These are phyloP conservation scores for Solioccasus polychromus DNA, from an alignment of 768 basidiomycete genomes.

Conservation along the genomic window DNA sequence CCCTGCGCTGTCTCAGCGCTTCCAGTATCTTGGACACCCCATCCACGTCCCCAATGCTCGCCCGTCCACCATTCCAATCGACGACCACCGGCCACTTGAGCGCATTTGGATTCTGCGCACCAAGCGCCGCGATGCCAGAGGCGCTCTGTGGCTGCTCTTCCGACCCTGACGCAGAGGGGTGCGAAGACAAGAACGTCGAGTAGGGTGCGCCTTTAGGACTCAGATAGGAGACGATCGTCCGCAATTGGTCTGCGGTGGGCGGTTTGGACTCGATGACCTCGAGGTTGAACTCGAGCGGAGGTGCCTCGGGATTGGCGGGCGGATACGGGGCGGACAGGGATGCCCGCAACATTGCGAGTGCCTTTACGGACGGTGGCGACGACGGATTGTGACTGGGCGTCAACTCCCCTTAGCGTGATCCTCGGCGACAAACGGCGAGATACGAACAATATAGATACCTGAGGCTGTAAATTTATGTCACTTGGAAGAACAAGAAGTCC, in stretches of 20 bases:
- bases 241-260: slow-evolving; percentile 67
- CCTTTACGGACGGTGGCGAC: slow-evolving; percentile 62
- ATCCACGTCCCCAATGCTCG: slow-evolving; percentile 63
- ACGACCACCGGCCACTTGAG: slow-evolving; percentile 82
- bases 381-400: slow-evolving; percentile 56
- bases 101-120: slow-evolving; percentile 51
- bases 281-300: slow-evolving; percentile 66
- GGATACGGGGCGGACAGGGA: slow-evolving; percentile 65
- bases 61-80: slow-evolving; percentile 68
- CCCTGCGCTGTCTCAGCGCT: slow-evolving; percentile 57
- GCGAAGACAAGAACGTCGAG: slow-evolving; percentile 55
- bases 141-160: slow-evolving; percentile 40
- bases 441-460: slow-evolving; percentile 66
- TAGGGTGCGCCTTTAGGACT: slow-evolving; percentile 26
- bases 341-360: slow-evolving; percentile 55
- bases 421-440: slow-evolving; percentile 3
- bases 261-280: slow-evolving; percentile 64
- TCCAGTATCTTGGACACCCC: slow-evolving; percentile 70
- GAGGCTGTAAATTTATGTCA: slow-evolving; percentile 36
- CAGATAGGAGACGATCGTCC: slow-evolving; percentile 63
- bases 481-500: background rate
- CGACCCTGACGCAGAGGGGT: slow-evolving; percentile 44
- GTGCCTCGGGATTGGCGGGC: slow-evolving; percentile 38
- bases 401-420: slow-evolving; percentile 5
- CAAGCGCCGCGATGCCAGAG: slow-evolving; percentile 49